Evolutionary conservation across 495 filamentous ascomycete genomes (phyloP), one percentile per base, ranked within the genome.

Genomic region (Margaritispora aquatica): DNA sequence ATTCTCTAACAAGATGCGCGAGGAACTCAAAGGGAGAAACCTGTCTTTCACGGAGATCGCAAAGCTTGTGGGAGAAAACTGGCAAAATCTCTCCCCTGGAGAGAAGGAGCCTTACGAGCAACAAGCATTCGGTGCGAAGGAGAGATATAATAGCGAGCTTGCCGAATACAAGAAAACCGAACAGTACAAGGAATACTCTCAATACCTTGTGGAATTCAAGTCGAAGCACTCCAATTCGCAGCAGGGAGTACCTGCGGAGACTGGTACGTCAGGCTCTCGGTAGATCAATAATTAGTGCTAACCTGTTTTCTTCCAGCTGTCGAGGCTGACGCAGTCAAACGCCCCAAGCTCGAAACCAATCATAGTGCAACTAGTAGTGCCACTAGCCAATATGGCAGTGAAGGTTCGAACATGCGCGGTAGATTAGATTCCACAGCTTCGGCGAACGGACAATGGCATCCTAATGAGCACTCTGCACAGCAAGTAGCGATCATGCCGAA

Each of bases 11-110:
- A 86, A 87, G 67, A 84, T 89, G 70, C 79, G 88, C 57, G 88
- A 91, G 57, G 80, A 84, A 36, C 72, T 92, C 23, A 89, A 87
- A 64, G 85, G 82, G 5, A 83, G 85, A 51, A 85, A 86, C 56
- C 65, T 90, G 49, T 86, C 84, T 8, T 92, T 92, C 69, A 88
- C 88, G 9, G 88, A 90, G 57, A 91, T 92, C 60, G 88, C 88
- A 13, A 91, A 92, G 68, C 76, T 88, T 4, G 88, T 92, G 2
- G 88, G 88, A 17, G 88, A 90, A 66, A 79, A 85, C 62, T 92
- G 88, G 88, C 89, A 91, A 66, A 81, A 80, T 47, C 72, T 92
- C 4, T 72, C 77, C 11, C 75, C 84, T 1, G 71, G 75, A 8
- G 81, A 84, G 54, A 88, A 88, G 65, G 88, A 90, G 65, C 78